These are phyloP conservation scores for Paraphoma sp. DNA, from an alignment of 2,329 filamentous ascomycete species.

Conservation along the genomic window DNA sequence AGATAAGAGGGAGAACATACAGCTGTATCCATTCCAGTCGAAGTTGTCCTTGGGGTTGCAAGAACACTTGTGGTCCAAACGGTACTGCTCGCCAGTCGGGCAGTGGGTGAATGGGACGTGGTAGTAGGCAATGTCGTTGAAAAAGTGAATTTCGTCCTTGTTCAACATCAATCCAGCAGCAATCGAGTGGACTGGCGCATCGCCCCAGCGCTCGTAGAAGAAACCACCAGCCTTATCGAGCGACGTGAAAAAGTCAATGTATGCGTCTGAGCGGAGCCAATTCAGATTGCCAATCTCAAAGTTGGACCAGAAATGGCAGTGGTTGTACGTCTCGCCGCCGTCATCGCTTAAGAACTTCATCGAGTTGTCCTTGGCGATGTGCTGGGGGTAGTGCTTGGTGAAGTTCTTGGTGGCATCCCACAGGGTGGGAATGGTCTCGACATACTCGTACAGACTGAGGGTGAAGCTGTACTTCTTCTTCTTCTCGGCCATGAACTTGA, in stretches of 20 bases:
- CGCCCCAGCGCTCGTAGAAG: conserved; percentile 98
- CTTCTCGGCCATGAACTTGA: conserved; percentile 94
- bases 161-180: conserved; percentile 84
- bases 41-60: conserved; percentile 98
- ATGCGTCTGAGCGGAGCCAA: conserved; percentile 89
- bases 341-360: conserved; percentile 94
- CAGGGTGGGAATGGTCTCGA: conserved; percentile 92
- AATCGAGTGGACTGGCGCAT: conserved; percentile 98
- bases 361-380: conserved; percentile 82
- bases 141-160: conserved; percentile 97
- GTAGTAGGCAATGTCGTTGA: conserved; percentile 98
- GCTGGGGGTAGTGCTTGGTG: conserved; percentile 86
- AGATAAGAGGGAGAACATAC: conserved; percentile 61
- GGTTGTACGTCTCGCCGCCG: conserved; percentile 89
- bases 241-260: conserved; percentile 87
- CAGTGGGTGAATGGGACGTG: conserved; percentile 98
- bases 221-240: conserved; percentile 93
- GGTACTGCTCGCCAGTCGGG: conserved; percentile 84
- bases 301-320: conserved; percentile 99
- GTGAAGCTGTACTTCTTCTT: conserved; percentile 99
- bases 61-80: conserved; percentile 86
- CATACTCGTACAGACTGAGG: conserved; percentile 93
- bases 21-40: conserved; percentile 99
- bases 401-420: conserved; percentile 97
- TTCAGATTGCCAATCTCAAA: conserved; percentile 95